Evolutionary conservation across 441 rosid species (phyloP), one percentile per base, ranked within the genome.

Genomic region (California macrophylla): DNA sequence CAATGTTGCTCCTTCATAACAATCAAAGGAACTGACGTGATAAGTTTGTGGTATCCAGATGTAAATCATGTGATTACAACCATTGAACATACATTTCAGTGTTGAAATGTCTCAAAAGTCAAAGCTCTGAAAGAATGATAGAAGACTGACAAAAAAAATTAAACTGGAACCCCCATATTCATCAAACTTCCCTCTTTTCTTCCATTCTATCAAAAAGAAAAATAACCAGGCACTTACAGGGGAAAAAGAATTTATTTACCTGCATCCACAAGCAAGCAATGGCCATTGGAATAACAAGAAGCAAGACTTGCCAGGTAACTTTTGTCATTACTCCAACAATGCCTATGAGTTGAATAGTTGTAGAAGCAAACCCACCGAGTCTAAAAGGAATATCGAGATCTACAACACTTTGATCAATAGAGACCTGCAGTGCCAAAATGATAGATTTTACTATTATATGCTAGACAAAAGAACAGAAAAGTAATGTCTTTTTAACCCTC

Each of bases 191-290:
- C 9, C 50, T 66, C 61, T 64, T 68, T 61, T 52, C 66, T 16
- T 60, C 66, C 58, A 26, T 34, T 69, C 52, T 65, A 23, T 61
- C 66, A 16, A 12, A 58, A 74, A 42, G 26, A 75, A 63, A 69
- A 16, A 58, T 23, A 66, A 42, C 69, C 64, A 45, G 67, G 61
- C 64, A 58, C 34, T 60, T 38, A 9, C 58, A 54, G 1, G 62
- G 32, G 21, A 34, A 69, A 78, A 63, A 32, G 67, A 25, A 70
- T 69, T 67, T 30, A 74, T 63, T 82, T 72, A 91, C 97, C 95
- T 91, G 97, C 99, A 95, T 95, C 98, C 99, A 95, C 81, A 95
- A 84, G 90, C 98, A 92, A 82, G 97, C 95, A 80, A 84, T 79
- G 3, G 99, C 96, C 89, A 95, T 92, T 1, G 99, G 99, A 75